Percentiles rank a stretch among this genome's conserved stretches.
phyloP scores from a whole-genome alignment of 2,329 filamentous ascomycete species.

The Metarhizium sp. region DNA sequence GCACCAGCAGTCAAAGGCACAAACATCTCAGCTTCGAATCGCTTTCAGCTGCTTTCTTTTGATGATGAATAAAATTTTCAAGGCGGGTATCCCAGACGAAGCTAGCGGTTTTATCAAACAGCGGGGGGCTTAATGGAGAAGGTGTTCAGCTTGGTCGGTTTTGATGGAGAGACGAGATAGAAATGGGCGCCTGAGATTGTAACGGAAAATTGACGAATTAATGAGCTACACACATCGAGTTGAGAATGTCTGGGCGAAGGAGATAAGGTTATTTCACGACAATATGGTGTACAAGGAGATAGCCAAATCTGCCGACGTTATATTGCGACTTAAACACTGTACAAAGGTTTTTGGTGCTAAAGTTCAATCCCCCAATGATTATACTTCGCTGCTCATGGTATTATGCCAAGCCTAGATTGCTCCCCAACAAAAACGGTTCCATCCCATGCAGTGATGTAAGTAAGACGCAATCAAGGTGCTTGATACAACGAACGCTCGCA shows the following conservation, averaged over 20 bases:
- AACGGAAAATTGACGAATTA: neutral
- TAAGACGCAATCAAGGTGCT: neutral
- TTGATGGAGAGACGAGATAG: neutral
- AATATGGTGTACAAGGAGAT: neutral
- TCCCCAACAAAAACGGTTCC: neutral
- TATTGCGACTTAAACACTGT: neutral
- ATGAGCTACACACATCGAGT: neutral
- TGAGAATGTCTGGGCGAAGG: neutral
- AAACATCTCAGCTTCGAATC: constrained; percentile 39
- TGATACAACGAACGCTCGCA: neutral
- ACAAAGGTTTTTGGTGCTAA: neutral
- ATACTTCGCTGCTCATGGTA: neutral
- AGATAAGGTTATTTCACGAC: neutral
- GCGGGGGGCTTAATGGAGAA: neutral
- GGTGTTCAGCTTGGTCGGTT: neutral
- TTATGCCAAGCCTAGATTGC: neutral
- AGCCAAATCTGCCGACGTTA: neutral
- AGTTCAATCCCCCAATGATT: neutral
- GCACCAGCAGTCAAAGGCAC: constrained; percentile 21
- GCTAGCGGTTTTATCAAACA: neutral
- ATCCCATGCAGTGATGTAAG: neutral
- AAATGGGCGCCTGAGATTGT: neutral
- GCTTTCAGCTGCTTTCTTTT: constrained; percentile 50
- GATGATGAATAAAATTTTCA: constrained; percentile 25
- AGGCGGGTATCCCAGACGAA: neutral